Conservation (phyloP, 768 basidiomycete species). For the Pulveroboletus sp. region DNA sequence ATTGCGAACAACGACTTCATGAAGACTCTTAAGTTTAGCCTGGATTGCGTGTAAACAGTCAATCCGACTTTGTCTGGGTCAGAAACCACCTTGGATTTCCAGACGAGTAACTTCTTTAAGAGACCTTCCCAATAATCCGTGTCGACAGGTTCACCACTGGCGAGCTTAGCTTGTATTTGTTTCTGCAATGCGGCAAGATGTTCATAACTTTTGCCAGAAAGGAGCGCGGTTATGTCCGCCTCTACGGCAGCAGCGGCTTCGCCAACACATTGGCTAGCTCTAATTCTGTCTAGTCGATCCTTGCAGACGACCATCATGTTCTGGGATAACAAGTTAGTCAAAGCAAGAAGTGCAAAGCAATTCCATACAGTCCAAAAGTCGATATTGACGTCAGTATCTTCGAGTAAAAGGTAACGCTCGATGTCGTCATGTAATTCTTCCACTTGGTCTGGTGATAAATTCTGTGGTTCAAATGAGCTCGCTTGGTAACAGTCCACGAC, state of each 20-base stretch:
- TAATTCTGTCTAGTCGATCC: slow-evolving; percentile 79
- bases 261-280: slow-evolving; percentile 57
- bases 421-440: slow-evolving; percentile 95
- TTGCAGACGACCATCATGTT: slow-evolving; percentile 98
- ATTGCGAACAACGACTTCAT: slow-evolving; percentile 96
- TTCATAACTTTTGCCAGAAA: slow-evolving; percentile 84
- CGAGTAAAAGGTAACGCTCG: slow-evolving; percentile 84
- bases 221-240: slow-evolving; percentile 73
- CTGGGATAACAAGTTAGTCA: slow-evolving; percentile 37
- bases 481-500: neutral
- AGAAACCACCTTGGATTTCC: slow-evolving; percentile 84
- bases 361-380: slow-evolving; percentile 93
- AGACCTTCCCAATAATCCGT: slow-evolving; percentile 97
- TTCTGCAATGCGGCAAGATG: slow-evolving; percentile 81
- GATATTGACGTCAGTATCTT: slow-evolving; percentile 79
- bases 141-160: slow-evolving; percentile 92
- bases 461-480: slow-evolving; percentile 44
- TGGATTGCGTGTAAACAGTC: slow-evolving; percentile 29
- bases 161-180: slow-evolving; percentile 83
- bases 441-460: slow-evolving; percentile 81
- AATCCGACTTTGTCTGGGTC: neutral
- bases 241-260: slow-evolving; percentile 79
- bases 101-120: slow-evolving; percentile 88
- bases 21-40: slow-evolving; percentile 89
- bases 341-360: neutral